Conservation (phyloP, 345 rosid species). For the Cardamine chenopodiifolia region DNA sequence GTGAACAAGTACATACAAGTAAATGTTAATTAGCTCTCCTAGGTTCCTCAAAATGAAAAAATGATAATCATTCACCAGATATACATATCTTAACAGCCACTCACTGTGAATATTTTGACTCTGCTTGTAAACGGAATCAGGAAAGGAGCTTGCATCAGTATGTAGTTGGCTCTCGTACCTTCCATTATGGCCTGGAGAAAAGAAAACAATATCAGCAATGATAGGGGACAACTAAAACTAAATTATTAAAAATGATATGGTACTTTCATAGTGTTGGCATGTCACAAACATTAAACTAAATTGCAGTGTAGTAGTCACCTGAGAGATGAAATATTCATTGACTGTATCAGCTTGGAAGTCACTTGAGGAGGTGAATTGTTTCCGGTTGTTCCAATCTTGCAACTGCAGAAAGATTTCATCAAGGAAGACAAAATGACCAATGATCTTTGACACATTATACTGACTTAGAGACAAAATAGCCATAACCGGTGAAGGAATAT, state of each 20-base stretch:
- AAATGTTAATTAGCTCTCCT: conserved; percentile 11
- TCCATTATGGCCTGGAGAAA: conserved; percentile 71
- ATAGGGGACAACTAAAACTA: not conserved
- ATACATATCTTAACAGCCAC: conserved; percentile 42
- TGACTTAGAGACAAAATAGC: conserved; percentile 16
- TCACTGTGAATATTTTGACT: conserved; percentile 91
- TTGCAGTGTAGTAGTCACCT: conserved; percentile 58
- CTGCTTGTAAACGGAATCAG: conserved; percentile 95
- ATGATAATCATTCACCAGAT: conserved; percentile 15
- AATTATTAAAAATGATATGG: not conserved
- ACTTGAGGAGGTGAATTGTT: conserved; percentile 72
- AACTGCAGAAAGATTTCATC: conserved; percentile 52
- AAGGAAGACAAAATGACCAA: conserved; percentile 29
- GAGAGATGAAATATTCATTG: conserved; percentile 85
- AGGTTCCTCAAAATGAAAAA: conserved; percentile 21
- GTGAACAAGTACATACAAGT: conserved; percentile 22
- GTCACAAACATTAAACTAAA: conserved; percentile 27
- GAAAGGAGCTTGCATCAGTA: conserved; percentile 95
- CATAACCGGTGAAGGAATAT: not conserved
- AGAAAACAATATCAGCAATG: conserved; percentile 29
- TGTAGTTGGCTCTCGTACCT: conserved; percentile 88
- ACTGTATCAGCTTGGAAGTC: conserved; percentile 94
- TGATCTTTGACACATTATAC: conserved; percentile 29
- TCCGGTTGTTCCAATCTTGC: conserved; percentile 97
- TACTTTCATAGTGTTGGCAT: conserved; percentile 13